Evolutionary conservation across 1,284 basidiomycete species (phyloP).

Genomic region (Ustilago lituana): DNA sequence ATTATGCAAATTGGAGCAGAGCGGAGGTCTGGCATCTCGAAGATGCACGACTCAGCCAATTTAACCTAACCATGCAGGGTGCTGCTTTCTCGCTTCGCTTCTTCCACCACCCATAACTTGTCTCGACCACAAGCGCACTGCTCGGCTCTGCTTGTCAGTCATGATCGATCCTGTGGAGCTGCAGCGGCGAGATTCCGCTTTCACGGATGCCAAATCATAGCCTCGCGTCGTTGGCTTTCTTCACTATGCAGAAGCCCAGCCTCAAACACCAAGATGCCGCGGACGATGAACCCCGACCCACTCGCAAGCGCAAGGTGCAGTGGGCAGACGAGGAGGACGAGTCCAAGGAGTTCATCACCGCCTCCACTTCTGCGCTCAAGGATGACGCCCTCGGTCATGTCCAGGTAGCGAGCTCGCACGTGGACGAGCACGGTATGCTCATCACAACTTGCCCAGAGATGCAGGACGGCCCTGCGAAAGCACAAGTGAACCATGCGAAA

Average conservation of each 20-base stretch:
- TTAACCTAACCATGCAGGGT: background rate
- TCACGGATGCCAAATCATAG: constrained; percentile 2
- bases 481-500: background rate
- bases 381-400: background rate
- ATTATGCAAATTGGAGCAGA: too few relatives aligned
- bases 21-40: too few relatives aligned
- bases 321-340: constrained; percentile 41
- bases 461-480: background rate
- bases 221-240: background rate
- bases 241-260: constrained; percentile 14
- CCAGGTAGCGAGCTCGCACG: constrained; percentile 1
- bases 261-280: constrained; percentile 12
- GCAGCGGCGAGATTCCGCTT: background rate
- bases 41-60: constrained; percentile 13
- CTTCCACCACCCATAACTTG: too few relatives aligned
- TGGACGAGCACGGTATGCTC: constrained; percentile 33
- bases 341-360: background rate
- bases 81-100: background rate
- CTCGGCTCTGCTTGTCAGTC: background rate
- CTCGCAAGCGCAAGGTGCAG: constrained; percentile 45
- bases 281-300: background rate
- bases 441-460: background rate
- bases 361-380: background rate
- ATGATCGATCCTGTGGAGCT: background rate
- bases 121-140: too few relatives aligned